These are phyloP conservation scores for Saccharomycopsis fodiens DNA, from an alignment of 805 yeast species.

Conservation along the genomic window DNA sequence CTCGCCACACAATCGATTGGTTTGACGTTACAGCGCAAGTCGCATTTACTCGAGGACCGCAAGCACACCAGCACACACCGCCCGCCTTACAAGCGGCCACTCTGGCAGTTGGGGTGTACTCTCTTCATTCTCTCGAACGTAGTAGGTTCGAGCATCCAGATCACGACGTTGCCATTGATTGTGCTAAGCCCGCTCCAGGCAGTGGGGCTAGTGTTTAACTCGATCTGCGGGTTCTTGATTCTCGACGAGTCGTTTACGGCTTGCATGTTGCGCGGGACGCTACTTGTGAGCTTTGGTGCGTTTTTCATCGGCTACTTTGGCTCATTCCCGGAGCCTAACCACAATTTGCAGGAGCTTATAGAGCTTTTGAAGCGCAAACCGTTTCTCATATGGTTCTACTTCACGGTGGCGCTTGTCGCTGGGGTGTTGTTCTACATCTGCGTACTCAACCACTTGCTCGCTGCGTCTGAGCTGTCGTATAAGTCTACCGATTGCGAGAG, in stretches of 20 bases:
- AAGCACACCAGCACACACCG: slow-evolving; percentile 23
- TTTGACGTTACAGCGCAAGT: slow-evolving; percentile 70
- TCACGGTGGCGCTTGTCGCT: slow-evolving; percentile 16
- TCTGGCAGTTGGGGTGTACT: slow-evolving; percentile 71
- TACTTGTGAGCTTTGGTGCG: slow-evolving; percentile 66
- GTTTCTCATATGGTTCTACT: slow-evolving; percentile 52
- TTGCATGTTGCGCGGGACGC: slow-evolving; percentile 55
- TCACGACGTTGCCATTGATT: slow-evolving; percentile 75
- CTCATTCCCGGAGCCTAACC: slow-evolving; percentile 45
- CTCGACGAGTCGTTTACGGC: slow-evolving; percentile 61
- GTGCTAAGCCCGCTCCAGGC: slow-evolving; percentile 79
- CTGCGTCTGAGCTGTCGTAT: neutral
- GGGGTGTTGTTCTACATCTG: slow-evolving; percentile 10
- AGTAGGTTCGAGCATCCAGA: slow-evolving; percentile 75
- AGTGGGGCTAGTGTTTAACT: slow-evolving; percentile 80
- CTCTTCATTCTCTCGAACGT: slow-evolving; percentile 68
- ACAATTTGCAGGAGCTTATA: slow-evolving; percentile 40
- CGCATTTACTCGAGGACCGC: slow-evolving; percentile 47
- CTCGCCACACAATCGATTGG: slow-evolving; percentile 79
- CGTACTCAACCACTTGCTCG: slow-evolving; percentile 2
- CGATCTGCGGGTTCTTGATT: slow-evolving; percentile 59
- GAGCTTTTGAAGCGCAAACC: slow-evolving; percentile 33
- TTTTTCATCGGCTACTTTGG: slow-evolving; percentile 71
- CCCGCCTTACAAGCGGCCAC: slow-evolving; percentile 32
- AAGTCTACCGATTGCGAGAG: neutral